Percentiles rank a stretch among this genome's conserved stretches.
Evolutionary conservation across 495 filamentous ascomycete genomes (phyloP).

Genomic region (Penicillium goetzii): DNA sequence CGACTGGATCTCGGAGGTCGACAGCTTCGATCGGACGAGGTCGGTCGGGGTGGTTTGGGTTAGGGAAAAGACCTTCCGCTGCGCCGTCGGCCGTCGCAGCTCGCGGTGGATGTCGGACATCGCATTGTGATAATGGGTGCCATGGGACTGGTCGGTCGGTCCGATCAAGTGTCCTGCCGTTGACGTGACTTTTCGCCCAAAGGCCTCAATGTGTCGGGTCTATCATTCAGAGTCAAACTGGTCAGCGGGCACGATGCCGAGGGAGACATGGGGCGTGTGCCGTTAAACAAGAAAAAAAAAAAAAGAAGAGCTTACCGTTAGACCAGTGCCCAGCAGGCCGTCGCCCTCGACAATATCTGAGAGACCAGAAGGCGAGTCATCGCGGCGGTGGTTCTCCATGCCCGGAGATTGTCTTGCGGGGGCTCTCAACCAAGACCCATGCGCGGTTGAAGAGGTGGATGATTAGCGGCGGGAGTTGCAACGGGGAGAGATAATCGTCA

Average conservation of each 20-base stretch:
- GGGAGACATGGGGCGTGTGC: conserved; percentile 7
- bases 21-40: conserved; percentile 88
- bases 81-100: conserved; percentile 76
- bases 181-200: conserved; percentile 91
- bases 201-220: conserved; percentile 88
- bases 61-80: conserved; percentile 87
- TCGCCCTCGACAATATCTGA: conserved; percentile 54
- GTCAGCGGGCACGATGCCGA: conserved; percentile 14
- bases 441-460: conserved; percentile 26
- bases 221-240: conserved; percentile 38
- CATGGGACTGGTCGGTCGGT: conserved; percentile 59
- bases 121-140: conserved; percentile 75
- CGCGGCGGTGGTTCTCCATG: conserved; percentile 52
- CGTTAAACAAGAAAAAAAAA: conserved; percentile 9
- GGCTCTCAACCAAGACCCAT: conserved; percentile 36
- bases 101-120: conserved; percentile 90
- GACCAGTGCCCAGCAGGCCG: conserved; percentile 55
- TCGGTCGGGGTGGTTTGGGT: conserved; percentile 88
- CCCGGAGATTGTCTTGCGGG: conserved; percentile 31
- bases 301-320: conserved; percentile 48
- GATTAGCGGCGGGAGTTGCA: conserved; percentile 25
- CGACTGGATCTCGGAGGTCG: conserved; percentile 90
- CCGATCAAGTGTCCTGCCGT: conserved; percentile 89
- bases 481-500: conserved; percentile 30
- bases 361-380: conserved; percentile 51